Percentiles rank a stretch among this genome's conserved stretches.
These are phyloP conservation scores for Termitomyces titanicus DNA, from an alignment of 768 basidiomycete species.

Conservation along the genomic window DNA sequence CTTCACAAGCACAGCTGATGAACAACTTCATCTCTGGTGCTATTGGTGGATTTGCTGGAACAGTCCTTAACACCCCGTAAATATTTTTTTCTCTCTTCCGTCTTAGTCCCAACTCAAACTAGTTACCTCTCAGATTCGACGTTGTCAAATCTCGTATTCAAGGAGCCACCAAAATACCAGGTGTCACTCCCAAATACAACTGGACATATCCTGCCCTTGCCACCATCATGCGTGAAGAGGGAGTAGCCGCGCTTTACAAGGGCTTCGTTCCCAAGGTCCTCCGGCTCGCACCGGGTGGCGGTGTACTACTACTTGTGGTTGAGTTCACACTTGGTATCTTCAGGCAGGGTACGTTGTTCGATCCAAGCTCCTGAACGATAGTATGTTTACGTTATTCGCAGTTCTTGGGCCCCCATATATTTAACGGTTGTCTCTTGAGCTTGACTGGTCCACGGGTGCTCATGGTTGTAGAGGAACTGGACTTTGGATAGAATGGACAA, in stretches of 20 bases:
- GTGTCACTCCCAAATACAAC: constrained; percentile 82
- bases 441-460: too few species aligned
- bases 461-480: too few species aligned
- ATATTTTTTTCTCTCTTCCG: constrained; percentile 15
- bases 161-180: constrained; percentile 58
- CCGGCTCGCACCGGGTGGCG: constrained; percentile 92
- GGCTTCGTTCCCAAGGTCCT: constrained; percentile 96
- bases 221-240: constrained; percentile 85
- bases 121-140: constrained; percentile 36
- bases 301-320: constrained; percentile 90
- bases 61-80: constrained; percentile 88
- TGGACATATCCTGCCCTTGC: constrained; percentile 92
- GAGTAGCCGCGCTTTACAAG: constrained; percentile 83
- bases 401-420: constrained; percentile 50
- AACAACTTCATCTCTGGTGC: constrained; percentile 94
- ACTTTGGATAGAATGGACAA: too few species aligned
- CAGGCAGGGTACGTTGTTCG: constrained; percentile 51
- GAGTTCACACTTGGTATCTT: constrained; percentile 80
- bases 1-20: constrained; percentile 62
- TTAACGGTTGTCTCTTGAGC: constrained; percentile 12
- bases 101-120: not conserved
- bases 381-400: constrained; percentile 12
- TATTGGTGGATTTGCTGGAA: constrained; percentile 88
- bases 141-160: constrained; percentile 63
- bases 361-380: not conserved